Percentiles rank a stretch among this genome's conserved stretches.
These are phyloP conservation scores for Tuber calosporum DNA, from an alignment of 495 filamentous ascomycete species.

Conservation along the genomic window DNA sequence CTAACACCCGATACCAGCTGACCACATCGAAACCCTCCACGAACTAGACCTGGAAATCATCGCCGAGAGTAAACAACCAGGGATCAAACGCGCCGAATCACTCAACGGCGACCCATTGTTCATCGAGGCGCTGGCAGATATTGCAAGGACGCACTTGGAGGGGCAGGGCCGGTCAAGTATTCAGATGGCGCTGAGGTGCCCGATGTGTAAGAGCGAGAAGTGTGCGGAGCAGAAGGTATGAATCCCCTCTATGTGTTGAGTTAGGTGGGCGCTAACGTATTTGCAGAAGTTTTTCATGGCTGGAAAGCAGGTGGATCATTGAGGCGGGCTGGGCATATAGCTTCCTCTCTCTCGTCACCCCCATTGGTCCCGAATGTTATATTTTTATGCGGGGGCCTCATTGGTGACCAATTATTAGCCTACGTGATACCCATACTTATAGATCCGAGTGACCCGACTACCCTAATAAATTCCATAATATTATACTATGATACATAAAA, in stretches of 20 bases:
- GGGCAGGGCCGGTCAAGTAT: constrained; percentile 60
- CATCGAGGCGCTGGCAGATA: constrained; percentile 79
- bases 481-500: not conserved
- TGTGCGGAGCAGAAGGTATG: constrained; percentile 90
- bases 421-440: not conserved
- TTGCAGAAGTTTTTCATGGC: constrained; percentile 17
- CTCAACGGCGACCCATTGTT: constrained; percentile 88
- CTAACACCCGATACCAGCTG: constrained; percentile 44
- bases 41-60: constrained; percentile 96
- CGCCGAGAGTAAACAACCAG: constrained; percentile 69
- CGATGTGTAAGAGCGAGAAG: constrained; percentile 83
- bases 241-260: constrained; percentile 49
- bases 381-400: not conserved
- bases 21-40: constrained; percentile 96
- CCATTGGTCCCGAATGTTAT: not conserved
- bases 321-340: not conserved
- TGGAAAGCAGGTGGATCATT: constrained; percentile 13
- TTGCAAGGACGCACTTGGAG: constrained; percentile 71
- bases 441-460: not conserved
- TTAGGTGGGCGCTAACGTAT: constrained; percentile 41
- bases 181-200: constrained; percentile 89
- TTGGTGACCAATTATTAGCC: not conserved
- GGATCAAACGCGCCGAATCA: constrained; percentile 85
- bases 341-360: not conserved
- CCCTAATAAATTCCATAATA: not conserved